phyloP scores from a whole-genome alignment of 345 rosid genomes.

The Luvunga scandens region DNA sequence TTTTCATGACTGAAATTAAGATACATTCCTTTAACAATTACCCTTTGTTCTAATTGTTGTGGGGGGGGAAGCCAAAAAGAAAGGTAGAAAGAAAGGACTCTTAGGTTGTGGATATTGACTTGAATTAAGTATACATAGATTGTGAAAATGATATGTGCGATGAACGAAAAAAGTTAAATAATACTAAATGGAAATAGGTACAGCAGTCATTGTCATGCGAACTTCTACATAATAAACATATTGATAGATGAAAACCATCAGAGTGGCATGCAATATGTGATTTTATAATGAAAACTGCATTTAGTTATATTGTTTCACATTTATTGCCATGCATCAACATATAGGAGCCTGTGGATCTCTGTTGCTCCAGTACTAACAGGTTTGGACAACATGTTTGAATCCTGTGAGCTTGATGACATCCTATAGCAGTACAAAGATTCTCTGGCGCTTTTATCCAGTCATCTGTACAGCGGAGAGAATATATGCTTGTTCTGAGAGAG shows the following conservation, averaged over 20 bases:
- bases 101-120: not conserved
- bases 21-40: not conserved
- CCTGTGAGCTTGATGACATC: not conserved
- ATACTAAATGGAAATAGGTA: not conserved
- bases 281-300: not conserved
- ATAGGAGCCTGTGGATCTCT: not conserved
- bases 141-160: not conserved
- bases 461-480: not conserved
- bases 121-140: not conserved
- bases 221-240: not conserved
- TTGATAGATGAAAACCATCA: not conserved
- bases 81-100: not conserved
- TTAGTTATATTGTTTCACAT: not conserved
- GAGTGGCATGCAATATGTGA: not conserved
- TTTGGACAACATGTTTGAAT: not conserved
- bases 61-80: too few species aligned
- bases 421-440: not conserved
- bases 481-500: not conserved
- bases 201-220: not conserved
- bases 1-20: not conserved
- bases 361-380: not conserved
- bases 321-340: not conserved
- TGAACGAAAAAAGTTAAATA: too few species aligned
- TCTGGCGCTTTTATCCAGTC: not conserved
- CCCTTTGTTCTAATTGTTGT: not conserved